Evolutionary conservation across 345 rosid genomes (phyloP), one percentile per base, ranked within the genome.

Genomic region (Odontarrhena argentea): DNA sequence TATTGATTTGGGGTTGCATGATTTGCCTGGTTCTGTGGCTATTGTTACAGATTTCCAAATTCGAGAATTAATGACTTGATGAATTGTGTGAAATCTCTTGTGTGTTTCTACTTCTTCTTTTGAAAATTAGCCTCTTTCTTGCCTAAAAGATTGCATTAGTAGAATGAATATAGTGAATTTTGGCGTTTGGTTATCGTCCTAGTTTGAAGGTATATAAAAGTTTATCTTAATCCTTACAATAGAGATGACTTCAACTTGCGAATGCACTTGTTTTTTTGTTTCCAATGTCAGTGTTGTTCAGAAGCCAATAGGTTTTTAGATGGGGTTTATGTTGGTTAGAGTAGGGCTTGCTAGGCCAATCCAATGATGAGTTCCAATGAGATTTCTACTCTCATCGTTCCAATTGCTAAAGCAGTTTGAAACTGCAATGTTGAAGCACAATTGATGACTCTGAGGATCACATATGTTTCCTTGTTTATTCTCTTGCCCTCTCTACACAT

Each of bases 311-410:
- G 22, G 22, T 18, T 18, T 18, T 0, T 18, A 18, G 22, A 18
- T 18, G 22, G 22, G 22, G 22, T 18, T 18, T 18, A 18, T 18
- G 22, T 18, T 18, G 22, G 22, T 18, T 18, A 18, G 22, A 18
- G 22, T 18, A 18, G 22, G 0, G 22, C 22, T 18, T 18, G 22
- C 22, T 18, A 18, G 28, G 67, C 77, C 69, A 24, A 24, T 74
- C 77, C 69, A 24, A 14, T 74, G 77, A 74, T 74, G 74, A 74
- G 74, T 55, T 52, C 26, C 63, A 44, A 52, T 59, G 77, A 67
- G 63, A 8, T 32, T 32, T 52, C 45, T 38, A 28, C 35, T 37
- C 58, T 67, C 77, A 40, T 74, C 22, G 22, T 18, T 18, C 77
- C 77, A 67, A 74, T 74, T 74, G 58, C 77, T 67, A 52, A 60